These are phyloP conservation scores for Pseudogymnoascus pannorum DNA, from an alignment of 2,329 filamentous ascomycete species.

Conservation along the genomic window DNA sequence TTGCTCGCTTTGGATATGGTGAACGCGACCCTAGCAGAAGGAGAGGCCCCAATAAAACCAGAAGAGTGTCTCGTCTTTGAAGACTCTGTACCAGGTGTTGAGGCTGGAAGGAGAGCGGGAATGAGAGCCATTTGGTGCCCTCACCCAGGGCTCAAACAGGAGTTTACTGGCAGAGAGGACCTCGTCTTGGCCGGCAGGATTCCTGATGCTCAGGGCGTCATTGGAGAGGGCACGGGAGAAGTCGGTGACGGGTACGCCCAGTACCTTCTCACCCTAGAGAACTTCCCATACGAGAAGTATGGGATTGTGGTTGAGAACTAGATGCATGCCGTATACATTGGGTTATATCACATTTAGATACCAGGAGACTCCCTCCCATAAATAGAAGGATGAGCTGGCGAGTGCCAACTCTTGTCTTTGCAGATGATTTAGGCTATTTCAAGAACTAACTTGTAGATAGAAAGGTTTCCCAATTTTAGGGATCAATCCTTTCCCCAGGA, in stretches of 20 bases:
- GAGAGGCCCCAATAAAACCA: slow-evolving; percentile 60
- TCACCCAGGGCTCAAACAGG: slow-evolving; percentile 67
- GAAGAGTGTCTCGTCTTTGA: slow-evolving; percentile 95
- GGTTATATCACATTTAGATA: background rate
- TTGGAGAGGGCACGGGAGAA: slow-evolving; percentile 34
- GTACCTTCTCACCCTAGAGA: slow-evolving; percentile 42
- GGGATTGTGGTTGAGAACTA: slow-evolving; percentile 38
- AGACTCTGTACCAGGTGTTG: slow-evolving; percentile 87
- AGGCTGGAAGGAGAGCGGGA: slow-evolving; percentile 80
- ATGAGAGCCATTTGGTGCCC: slow-evolving; percentile 95
- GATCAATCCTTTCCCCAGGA: background rate
- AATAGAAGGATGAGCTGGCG: background rate
- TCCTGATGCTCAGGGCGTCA: slow-evolving; percentile 35
- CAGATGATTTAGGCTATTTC: slow-evolving; percentile 1
- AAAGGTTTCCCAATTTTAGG: background rate
- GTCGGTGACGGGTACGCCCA: slow-evolving; percentile 55
- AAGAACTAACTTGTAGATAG: background rate
- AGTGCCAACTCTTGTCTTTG: background rate
- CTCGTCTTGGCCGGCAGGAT: slow-evolving; percentile 79
- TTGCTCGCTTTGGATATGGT: slow-evolving; percentile 76
- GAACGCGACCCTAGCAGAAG: slow-evolving; percentile 62
- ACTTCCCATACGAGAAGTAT: slow-evolving; percentile 53
- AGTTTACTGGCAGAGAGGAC: slow-evolving; percentile 68
- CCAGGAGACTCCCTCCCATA: background rate
- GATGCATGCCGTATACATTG: background rate